Evolutionary conservation across 805 yeast genomes (phyloP).

Genomic region (Pichia membranifaciens): DNA sequence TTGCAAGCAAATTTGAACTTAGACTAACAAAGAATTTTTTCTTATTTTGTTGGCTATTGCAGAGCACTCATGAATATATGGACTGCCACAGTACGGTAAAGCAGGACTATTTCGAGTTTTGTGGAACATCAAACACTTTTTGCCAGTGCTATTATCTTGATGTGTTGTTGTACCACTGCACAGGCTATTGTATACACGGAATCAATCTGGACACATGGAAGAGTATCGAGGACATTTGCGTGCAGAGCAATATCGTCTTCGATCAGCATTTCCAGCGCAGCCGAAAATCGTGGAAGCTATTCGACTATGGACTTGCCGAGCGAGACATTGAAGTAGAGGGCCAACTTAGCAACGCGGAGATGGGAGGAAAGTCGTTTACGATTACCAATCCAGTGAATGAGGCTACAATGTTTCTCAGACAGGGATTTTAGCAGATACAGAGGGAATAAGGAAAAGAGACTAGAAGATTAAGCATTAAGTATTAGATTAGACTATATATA

Average conservation of each 20-base stretch:
- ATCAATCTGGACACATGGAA: conserved; percentile 2
- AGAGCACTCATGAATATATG: conserved; percentile 22
- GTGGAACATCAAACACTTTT: conserved; percentile 15
- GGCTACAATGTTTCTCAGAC: not conserved
- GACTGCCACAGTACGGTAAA: conserved; percentile 19
- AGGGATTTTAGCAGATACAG: not conserved
- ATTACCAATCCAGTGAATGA: not conserved
- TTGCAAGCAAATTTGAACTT: no score
- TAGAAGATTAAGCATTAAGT: no score
- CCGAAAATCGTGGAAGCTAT: not conserved
- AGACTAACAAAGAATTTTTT: not conserved
- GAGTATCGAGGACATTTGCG: not conserved
- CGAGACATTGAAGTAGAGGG: no score
- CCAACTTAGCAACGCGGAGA: no score
- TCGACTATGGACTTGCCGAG: not conserved
- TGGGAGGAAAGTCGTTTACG: no score
- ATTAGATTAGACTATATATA: not conserved
- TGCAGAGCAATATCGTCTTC: not conserved
- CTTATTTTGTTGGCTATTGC: not conserved
- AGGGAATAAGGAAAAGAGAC: no score
- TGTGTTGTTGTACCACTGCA: conserved; percentile 19
- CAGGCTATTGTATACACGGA: conserved; percentile 19
- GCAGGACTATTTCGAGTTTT: not conserved
- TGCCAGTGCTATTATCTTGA: conserved; percentile 28
- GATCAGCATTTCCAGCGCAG: not conserved